Evolutionary conservation across 208 protist species (phyloP).

Genomic region (Trypanosoma theileri): DNA sequence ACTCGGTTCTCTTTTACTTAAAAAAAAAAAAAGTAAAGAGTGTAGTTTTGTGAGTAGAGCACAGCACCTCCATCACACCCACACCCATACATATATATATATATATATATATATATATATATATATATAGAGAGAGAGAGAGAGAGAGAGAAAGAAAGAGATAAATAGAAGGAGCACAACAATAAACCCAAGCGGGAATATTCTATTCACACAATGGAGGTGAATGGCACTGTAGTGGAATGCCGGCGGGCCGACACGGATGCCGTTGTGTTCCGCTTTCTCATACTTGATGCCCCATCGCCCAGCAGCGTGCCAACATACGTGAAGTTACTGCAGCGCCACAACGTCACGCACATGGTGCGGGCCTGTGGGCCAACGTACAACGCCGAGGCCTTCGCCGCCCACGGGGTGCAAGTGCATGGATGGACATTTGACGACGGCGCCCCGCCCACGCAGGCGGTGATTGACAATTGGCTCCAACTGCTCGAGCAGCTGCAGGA

Average conservation of each 20-base stretch:
- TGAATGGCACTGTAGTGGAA: constrained; percentile 38
- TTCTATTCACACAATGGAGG: constrained; percentile 24
- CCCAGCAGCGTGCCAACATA: constrained; percentile 44
- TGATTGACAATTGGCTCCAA: constrained; percentile 50
- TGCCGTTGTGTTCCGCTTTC: constrained; percentile 40
- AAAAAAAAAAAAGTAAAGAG: too few species aligned
- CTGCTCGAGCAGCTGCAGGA: constrained; percentile 38
- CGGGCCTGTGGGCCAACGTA: constrained; percentile 53
- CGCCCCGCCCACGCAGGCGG: constrained; percentile 45
- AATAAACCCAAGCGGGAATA: background rate
- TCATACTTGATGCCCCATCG: constrained; percentile 51
- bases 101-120: background rate
- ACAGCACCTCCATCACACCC: too few species aligned
- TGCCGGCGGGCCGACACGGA: constrained; percentile 34
- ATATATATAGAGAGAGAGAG: background rate
- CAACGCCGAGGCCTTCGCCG: constrained; percentile 28
- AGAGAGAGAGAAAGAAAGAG: background rate
- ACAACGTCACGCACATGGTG: constrained; percentile 48
- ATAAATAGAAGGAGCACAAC: background rate
- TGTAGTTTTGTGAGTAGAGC: too few species aligned
- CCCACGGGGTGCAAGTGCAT: constrained; percentile 36
- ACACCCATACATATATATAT: too few species aligned
- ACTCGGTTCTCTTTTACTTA: too few species aligned
- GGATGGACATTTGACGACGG: constrained; percentile 71
- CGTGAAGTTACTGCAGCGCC: constrained; percentile 46